These are phyloP conservation scores for Candida khao-thaluensis DNA, from an alignment of 805 yeast genomes.

Conservation along the genomic window DNA sequence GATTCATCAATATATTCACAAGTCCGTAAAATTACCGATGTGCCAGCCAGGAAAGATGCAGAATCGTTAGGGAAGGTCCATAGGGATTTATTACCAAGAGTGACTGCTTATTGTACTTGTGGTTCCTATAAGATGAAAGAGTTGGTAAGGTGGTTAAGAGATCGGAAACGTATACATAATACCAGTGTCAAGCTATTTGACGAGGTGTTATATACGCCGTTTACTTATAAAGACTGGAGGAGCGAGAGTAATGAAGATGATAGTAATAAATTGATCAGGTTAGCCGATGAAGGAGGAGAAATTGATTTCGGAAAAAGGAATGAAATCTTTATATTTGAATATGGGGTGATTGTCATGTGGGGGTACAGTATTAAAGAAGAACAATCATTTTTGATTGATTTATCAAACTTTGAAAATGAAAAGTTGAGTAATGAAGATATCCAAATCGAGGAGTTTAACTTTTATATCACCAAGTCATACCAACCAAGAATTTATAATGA, in stretches of 20 bases:
- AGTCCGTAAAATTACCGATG: conserved; percentile 77
- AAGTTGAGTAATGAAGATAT: conserved; percentile 89
- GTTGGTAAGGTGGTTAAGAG: conserved; percentile 78
- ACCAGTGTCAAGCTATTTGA: conserved; percentile 87
- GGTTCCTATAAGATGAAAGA: conserved; percentile 90
- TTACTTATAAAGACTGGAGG: conserved; percentile 78
- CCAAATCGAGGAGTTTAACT: conserved; percentile 92
- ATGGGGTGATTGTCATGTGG: conserved; percentile 98
- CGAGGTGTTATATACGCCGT: conserved; percentile 93
- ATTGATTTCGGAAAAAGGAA: conserved; percentile 79
- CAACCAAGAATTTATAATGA: conserved; percentile 96
- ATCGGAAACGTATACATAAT: conserved; percentile 67
- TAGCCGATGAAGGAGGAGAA: conserved; percentile 95
- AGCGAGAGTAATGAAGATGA: conserved; percentile 26
- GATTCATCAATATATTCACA: conserved; percentile 68
- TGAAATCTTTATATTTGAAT: conserved; percentile 87
- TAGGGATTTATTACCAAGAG: conserved; percentile 83
- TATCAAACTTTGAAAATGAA: conserved; percentile 90
- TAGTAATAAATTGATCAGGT: conserved; percentile 48
- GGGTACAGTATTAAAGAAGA: conserved; percentile 89
- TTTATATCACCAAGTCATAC: conserved; percentile 88
- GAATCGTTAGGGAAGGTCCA: conserved; percentile 87
- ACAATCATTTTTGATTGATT: conserved; percentile 70
- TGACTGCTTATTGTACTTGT: conserved; percentile 95
- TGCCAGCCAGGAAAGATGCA: conserved; percentile 90